Base-by-base conservation (phyloP, 139 green algal species). In the Chlorella sorokiniana region DNA sequence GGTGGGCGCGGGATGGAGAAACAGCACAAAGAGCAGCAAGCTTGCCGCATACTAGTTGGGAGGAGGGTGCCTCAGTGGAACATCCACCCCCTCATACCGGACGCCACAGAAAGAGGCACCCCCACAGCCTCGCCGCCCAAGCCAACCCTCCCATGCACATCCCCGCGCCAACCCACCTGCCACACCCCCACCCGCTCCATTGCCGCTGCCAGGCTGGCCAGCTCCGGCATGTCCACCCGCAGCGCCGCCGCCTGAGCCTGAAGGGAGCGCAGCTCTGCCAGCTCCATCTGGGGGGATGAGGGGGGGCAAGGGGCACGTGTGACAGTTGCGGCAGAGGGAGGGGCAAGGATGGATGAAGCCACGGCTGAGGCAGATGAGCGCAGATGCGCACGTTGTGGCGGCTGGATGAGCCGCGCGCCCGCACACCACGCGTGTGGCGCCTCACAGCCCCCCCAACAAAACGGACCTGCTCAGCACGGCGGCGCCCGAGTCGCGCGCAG, bases 111-210 rank as follows among this genome's bases (percentile, higher is more conserved):
- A n/a, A n/a, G n/a, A n/a, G n/a, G n/a, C n/a, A n/a, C n/a, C n/a
- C n/a, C n/a, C n/a, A n/a, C n/a, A n/a, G n/a, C n/a, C n/a, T n/a
- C n/a, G n/a, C n/a, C n/a, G n/a, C n/a, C n/a, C n/a, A n/a, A n/a
- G n/a, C n/a, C n/a, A n/a, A n/a, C n/a, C n/a, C n/a, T n/a, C n/a
- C n/a, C 14, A 56, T 7, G 31, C 11, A 69, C 61, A 68, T 37
- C 4, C 16, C 14, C 48, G 16, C 10, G 29, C 4, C 3, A 6
- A 40, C 44, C 1, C 37, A 79, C 73, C 73, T 83, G 65, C 76
- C 83, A 87, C 8, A 72, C 81, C 20, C 91, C 88, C 20, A 82
- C 78, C n/a, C 67, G 48, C 35, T 91, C 81, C 48, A 90, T 54
- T 3, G 86, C 73, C 20, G 42, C 35, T 0, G 41, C 37, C 48